Evolutionary conservation across 1,139 yeast genomes (phyloP), one percentile per base, ranked within the genome.

Genomic region (Nadsonia commutata): DNA sequence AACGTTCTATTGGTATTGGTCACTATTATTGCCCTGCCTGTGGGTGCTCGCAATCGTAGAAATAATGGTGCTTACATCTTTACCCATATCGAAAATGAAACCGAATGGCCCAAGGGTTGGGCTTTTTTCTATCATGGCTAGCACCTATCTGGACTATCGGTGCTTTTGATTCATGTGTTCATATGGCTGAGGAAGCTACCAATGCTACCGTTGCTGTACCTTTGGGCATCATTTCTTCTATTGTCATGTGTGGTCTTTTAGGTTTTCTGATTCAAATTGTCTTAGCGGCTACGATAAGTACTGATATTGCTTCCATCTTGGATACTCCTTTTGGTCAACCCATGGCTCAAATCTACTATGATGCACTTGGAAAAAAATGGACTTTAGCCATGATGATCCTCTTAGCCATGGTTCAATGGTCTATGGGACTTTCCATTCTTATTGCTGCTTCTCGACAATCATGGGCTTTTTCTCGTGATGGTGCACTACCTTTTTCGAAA

Each of bases 381-480:
- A 78, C 85, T 2, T 46, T 63, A 17, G 62, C 51, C 3, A 51
- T 61, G 47, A 59, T 59, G 51, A 41, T 53, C 8, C 43, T 59
- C 43, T 49, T 59, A 46, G 49, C 53, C 33, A 48, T 59, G 31
- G 53, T 60, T 20, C 62, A 58, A 45, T 60, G 61, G 55, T 72
- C 79, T 44, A 80, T 80, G 84, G 85, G 84, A 3, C 66, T 74
- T 16, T 71, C 78, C 1, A 66, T 72, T 1, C 68, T 83, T 31
- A 82, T 94, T 0, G 83, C 95, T 0, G 88, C 93, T 0, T 82
- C 94, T 5, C 75, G 95, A 65, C 78, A 84, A 31, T 81, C 88
- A 1, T 85, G 78, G 65, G 85, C 94, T 13, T 78, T 85, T 62
- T 84, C 94, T 43, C 75, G 96, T 61, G 96, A 85, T 58, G 86